Percentiles rank a stretch among this genome's conserved stretches.
phyloP scores from a whole-genome alignment of 768 basidiomycete species.

The Lentinus tigrinus region DNA sequence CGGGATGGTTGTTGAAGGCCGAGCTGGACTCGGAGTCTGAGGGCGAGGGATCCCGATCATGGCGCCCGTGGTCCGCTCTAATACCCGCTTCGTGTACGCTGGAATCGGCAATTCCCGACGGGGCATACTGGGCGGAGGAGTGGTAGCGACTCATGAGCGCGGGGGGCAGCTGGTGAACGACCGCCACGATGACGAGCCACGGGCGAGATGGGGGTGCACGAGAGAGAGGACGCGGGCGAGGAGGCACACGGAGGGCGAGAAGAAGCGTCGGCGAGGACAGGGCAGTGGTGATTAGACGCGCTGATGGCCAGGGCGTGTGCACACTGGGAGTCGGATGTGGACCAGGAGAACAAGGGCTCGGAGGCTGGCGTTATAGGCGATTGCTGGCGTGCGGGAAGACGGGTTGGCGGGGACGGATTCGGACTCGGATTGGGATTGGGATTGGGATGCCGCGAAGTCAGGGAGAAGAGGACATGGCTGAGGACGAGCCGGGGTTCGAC shows the following conservation, averaged over 20 bases:
- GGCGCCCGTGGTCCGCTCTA: slow-evolving; percentile 10
- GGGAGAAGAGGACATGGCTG: neutral
- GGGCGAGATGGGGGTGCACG: neutral
- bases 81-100: slow-evolving; percentile 3
- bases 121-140: slow-evolving; percentile 12
- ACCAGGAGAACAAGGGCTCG: slow-evolving; percentile 1
- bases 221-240: neutral
- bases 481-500: neutral
- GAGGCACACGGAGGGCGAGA: neutral
- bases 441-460: neutral
- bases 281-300: neutral
- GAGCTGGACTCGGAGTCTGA: slow-evolving; percentile 47
- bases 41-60: slow-evolving; percentile 41
- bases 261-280: slow-evolving; percentile 9
- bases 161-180: neutral
- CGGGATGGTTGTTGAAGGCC: slow-evolving; percentile 14
- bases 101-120: slow-evolving; percentile 32
- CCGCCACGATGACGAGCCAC: neutral
- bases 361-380: slow-evolving; percentile 9
- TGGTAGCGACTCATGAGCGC: slow-evolving; percentile 26
- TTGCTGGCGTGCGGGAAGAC: slow-evolving; percentile 5
- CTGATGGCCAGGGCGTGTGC: slow-evolving; percentile 4
- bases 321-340: neutral
- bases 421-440: too few species aligned
- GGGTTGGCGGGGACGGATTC: slow-evolving; percentile 1